Evolutionary conservation across 2,329 filamentous ascomycete genomes (phyloP).

Genomic region (Coniochaeta prunicola): DNA sequence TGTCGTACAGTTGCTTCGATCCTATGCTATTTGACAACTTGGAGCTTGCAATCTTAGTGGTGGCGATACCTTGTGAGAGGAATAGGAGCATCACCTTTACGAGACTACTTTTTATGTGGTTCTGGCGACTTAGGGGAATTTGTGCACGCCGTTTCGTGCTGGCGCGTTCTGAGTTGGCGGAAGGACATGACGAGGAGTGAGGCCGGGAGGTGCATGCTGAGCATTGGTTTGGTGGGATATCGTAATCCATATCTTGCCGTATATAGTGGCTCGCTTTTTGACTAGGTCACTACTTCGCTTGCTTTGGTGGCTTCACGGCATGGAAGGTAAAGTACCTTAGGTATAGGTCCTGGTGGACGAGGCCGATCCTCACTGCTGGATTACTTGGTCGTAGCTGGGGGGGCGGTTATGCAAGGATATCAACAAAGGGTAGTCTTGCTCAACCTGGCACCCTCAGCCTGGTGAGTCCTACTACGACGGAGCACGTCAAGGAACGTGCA

Average conservation of each 20-base stretch:
- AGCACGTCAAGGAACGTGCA: background rate
- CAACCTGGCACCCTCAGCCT: background rate
- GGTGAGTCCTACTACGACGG: background rate
- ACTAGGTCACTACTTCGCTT: background rate
- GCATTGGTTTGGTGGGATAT: conserved; percentile 3
- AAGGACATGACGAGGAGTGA: background rate
- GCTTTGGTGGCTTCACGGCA: background rate
- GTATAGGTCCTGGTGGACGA: background rate
- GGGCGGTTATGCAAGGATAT: background rate
- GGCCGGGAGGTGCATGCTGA: background rate
- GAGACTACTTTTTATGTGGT: background rate
- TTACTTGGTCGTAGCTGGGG: background rate
- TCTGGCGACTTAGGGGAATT: background rate
- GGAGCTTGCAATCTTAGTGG: background rate
- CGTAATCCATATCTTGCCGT: conserved; percentile 19
- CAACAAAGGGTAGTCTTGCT: background rate
- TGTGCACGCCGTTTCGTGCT: conserved; percentile 2
- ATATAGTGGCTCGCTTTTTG: conserved; percentile 17
- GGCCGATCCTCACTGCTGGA: background rate
- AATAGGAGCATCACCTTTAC: background rate
- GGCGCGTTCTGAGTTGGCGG: conserved; percentile 4
- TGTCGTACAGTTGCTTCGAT: background rate
- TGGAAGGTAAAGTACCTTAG: background rate
- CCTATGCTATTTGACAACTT: background rate
- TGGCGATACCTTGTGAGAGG: background rate